A percentile compares a stretch with the other conserved stretches of the same genome.
Evolutionary conservation across 805 yeast genomes (phyloP).

Genomic region (Barnettozyma siamensis): DNA sequence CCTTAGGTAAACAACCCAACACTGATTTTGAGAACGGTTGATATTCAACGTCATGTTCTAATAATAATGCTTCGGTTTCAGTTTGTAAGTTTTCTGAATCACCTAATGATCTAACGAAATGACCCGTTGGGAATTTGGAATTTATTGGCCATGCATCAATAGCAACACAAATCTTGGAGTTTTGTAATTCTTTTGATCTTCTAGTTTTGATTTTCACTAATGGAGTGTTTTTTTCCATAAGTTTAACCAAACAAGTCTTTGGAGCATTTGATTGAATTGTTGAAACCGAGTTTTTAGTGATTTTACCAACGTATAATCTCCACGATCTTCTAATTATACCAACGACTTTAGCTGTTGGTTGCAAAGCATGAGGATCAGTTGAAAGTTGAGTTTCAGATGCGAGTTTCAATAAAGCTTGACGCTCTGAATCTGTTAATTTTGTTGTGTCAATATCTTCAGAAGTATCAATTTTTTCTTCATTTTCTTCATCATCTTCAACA

Average conservation of each 20-base stretch:
- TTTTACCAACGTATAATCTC: constrained; percentile 94
- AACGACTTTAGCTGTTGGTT: constrained; percentile 93
- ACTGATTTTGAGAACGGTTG: constrained; percentile 93
- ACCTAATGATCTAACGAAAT: constrained; percentile 85
- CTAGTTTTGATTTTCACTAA: constrained; percentile 82
- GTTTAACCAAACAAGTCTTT: constrained; percentile 72
- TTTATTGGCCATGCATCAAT: constrained; percentile 88
- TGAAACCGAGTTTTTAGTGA: constrained; percentile 70
- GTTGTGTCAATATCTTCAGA: constrained; percentile 25
- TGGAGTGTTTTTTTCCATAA: constrained; percentile 89
- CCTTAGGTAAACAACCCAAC: constrained; percentile 83
- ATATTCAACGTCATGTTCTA: constrained; percentile 96
- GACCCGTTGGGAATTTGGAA: constrained; percentile 89
- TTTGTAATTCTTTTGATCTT: constrained; percentile 74
- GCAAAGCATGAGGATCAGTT: constrained; percentile 46
- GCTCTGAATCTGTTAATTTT: constrained; percentile 55
- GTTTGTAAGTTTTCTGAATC: constrained; percentile 88
- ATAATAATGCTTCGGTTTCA: constrained; percentile 87
- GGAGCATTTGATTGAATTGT: constrained; percentile 56
- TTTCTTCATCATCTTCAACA: constrained; percentile 44
- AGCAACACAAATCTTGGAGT: constrained; percentile 86
- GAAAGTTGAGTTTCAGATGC: constrained; percentile 55
- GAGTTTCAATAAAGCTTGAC: constrained; percentile 68
- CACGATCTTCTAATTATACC: constrained; percentile 87
- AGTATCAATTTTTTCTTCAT: constrained; percentile 39